Evolutionary conservation across 2,329 filamentous ascomycete species (phyloP).

Genomic region (Pestalotiopsis sp.): DNA sequence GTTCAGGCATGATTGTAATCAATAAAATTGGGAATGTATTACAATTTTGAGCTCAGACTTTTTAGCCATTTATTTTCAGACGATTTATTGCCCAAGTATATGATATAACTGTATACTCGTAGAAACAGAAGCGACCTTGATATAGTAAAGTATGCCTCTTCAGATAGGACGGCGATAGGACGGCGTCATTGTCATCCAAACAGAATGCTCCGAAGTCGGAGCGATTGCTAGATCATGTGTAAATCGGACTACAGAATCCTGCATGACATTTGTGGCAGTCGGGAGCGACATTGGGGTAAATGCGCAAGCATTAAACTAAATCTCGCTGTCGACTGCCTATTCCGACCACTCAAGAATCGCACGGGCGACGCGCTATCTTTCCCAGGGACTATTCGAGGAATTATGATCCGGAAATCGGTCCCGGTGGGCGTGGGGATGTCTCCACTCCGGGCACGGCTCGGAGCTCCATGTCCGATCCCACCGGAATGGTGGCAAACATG

Average conservation of each 20-base stretch:
- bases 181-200: not conserved
- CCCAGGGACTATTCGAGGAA: not conserved
- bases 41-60: not conserved
- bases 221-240: not conserved
- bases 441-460: too few species aligned
- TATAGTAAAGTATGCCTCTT: not conserved
- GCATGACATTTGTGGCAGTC: not conserved
- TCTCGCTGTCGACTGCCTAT: not conserved
- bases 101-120: too few species aligned
- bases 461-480: too few species aligned
- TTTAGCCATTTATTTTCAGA: not conserved
- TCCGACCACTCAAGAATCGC: not conserved
- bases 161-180: not conserved
- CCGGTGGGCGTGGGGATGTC: not conserved
- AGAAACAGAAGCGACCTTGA: not conserved
- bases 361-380: not conserved
- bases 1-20: not conserved
- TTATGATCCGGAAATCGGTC: not conserved
- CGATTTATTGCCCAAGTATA: too few species aligned
- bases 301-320: not conserved
- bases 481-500: too few species aligned
- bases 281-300: not conserved
- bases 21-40: not conserved
- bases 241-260: not conserved
- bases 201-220: not conserved